These are phyloP conservation scores for Kluyveromyces aestuarii DNA, from an alignment of 805 yeast genomes.

Conservation along the genomic window DNA sequence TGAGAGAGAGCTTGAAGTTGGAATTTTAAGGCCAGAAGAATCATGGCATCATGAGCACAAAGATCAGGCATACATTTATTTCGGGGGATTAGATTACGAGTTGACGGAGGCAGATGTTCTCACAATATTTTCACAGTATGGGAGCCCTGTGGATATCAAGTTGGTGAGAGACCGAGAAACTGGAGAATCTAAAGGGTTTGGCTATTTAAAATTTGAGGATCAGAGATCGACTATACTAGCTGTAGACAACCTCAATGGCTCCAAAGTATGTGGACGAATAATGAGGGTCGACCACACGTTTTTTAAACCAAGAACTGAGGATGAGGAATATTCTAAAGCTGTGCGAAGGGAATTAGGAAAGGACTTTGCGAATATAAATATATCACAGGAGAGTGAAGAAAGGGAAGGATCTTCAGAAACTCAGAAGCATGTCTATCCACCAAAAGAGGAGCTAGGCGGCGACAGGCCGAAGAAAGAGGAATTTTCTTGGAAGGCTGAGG, in stretches of 20 bases:
- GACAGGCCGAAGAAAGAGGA: constrained; percentile 1
- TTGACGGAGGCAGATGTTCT: constrained; percentile 69
- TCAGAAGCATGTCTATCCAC: background rate
- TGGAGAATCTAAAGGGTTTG: constrained; percentile 67
- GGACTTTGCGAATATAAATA: constrained; percentile 14
- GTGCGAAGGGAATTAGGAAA: constrained; percentile 25
- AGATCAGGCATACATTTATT: constrained; percentile 66
- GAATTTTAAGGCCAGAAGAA: constrained; percentile 43
- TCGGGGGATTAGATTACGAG: constrained; percentile 61
- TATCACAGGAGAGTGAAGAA: background rate
- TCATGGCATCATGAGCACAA: constrained; percentile 88
- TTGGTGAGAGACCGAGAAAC: constrained; percentile 56
- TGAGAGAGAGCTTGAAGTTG: constrained; percentile 55
- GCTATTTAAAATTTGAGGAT: constrained; percentile 74
- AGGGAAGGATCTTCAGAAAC: background rate
- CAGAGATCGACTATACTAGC: constrained; percentile 75
- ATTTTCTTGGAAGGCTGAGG: constrained; percentile 6
- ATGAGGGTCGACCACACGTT: constrained; percentile 66
- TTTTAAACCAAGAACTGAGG: constrained; percentile 46
- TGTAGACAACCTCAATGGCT: constrained; percentile 80
- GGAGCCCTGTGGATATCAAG: constrained; percentile 70
- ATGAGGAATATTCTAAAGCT: constrained; percentile 37
- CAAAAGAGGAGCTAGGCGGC: background rate
- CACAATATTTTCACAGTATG: constrained; percentile 79
- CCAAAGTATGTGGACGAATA: constrained; percentile 38